Evolutionary conservation across 176 grass and related monocot genomes (phyloP).

Genomic region (Alloteropsis semialata): DNA sequence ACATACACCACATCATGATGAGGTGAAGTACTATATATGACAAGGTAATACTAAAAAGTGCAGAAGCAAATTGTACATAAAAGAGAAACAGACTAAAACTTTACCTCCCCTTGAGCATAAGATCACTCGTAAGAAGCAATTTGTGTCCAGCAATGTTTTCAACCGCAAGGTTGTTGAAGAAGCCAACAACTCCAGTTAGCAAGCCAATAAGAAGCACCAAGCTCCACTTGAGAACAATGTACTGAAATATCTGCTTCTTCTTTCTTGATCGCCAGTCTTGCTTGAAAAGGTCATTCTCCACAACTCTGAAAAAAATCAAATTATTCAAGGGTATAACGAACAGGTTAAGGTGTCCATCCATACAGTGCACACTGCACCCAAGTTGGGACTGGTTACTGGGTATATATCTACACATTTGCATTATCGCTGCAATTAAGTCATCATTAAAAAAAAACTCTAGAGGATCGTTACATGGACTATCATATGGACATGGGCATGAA

Average conservation of each 20-base stretch:
- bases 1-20: not conserved
- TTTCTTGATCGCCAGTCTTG: constrained; percentile 85
- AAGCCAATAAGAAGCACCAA: constrained; percentile 78
- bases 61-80: not conserved
- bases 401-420: not conserved
- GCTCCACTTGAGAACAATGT: constrained; percentile 83
- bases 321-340: not conserved
- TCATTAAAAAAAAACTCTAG: not conserved
- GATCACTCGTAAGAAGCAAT: constrained; percentile 52
- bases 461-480: not conserved
- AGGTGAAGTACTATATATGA: not conserved
- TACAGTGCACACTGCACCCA: not conserved
- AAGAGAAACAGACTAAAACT: not conserved
- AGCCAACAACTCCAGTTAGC: constrained; percentile 66
- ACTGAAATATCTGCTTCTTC: constrained; percentile 84
- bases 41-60: not conserved
- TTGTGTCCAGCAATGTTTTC: constrained; percentile 93
- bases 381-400: not conserved
- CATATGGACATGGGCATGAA: not conserved
- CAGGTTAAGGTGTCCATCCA: not conserved
- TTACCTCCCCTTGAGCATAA: constrained; percentile 75
- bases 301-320: constrained; percentile 51
- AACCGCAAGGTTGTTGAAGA: constrained; percentile 89
- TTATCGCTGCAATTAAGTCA: not conserved
- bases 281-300: constrained; percentile 91